Evolutionary conservation across 768 basidiomycete species (phyloP), one percentile per base, ranked within the genome.

Genomic region (Lentinula aciculospora): DNA sequence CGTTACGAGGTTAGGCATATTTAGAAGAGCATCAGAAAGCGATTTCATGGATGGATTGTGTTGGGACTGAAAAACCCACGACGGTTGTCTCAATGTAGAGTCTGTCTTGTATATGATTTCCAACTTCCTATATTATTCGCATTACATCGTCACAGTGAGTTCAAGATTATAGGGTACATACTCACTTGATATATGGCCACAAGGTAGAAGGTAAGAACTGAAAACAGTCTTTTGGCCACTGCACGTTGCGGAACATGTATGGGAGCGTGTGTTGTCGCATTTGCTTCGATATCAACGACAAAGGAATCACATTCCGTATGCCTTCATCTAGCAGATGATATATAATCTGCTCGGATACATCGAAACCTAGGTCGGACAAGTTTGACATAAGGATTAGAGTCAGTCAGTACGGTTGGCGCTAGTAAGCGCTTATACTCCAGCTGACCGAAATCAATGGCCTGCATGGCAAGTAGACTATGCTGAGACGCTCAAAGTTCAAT

Each of bases 181-280:
- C 51, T 34, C 15, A 58, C 57, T 37, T 58, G 47, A 58, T 58
- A 21, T 58, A 58, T 19, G 57, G 57, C 48, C 57, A 49, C 17
- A 58, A 36, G 5, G 57, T 6, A 36, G 46, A 36, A 13, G 57
- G 57, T 39, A 37, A 51, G 37, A 58, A 51, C 17, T 50, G 25
- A 21, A 13, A 23, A 9, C n/a, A 15, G 7, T 44, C 32, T 47
- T 47, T 57, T 13, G 56, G 56, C 56, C 56, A 57, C 7, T n/a
- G 31, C 19, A 57, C 56, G n/a, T 29, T 9, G 8, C 45, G 15
- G 39, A 57, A 57, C 42, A 57, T 32, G 19, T 47, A 21, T 17
- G 44, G 45, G 8, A 57, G 32, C 19, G 17, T 13, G 45, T 36
- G 23, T 8, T 47, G 23, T 27, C 56, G 31, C 29, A 57, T 45